Evolutionary conservation across 495 filamentous ascomycete genomes (phyloP).

Genomic region (Cercophora sp.): DNA sequence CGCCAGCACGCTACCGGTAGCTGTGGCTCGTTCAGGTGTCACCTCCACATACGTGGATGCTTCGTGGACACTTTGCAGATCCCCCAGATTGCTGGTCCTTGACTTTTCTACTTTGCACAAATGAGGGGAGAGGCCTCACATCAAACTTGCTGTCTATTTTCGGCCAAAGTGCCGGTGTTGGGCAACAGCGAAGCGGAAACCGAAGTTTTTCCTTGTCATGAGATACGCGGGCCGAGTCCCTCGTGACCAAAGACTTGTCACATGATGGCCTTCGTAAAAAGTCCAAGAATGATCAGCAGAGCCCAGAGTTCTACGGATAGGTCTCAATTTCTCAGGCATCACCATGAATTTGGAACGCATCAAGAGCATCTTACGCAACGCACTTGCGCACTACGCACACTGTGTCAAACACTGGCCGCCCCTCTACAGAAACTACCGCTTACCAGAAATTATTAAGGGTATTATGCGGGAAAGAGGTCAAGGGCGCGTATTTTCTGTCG

Average conservation of each 20-base stretch:
- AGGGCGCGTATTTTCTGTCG: no score
- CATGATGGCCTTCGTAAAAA: not conserved
- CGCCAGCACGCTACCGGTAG: no score
- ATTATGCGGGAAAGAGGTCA: no score
- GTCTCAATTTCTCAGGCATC: not conserved
- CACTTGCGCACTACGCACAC: no score
- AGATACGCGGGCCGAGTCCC: not conserved
- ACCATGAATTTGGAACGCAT: not conserved
- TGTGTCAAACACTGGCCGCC: slow-evolving; percentile 5
- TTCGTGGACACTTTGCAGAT: not conserved
- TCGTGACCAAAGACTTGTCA: not conserved
- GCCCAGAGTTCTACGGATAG: no score
- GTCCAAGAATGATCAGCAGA: not conserved
- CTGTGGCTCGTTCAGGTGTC: slow-evolving; percentile 1
- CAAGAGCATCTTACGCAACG: not conserved
- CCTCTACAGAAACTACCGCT: no score
- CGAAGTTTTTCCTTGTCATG: not conserved
- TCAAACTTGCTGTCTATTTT: no score
- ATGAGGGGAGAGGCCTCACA: slow-evolving; percentile 2
- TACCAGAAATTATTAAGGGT: no score
- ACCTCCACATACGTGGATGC: not conserved
- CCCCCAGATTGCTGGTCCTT: not conserved
- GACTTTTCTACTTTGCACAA: not conserved
- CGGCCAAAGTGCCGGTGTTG: no score
- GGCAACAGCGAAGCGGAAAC: no score